phyloP scores from a whole-genome alignment of 495 filamentous ascomycete species.

The Neurospora tetraspora region DNA sequence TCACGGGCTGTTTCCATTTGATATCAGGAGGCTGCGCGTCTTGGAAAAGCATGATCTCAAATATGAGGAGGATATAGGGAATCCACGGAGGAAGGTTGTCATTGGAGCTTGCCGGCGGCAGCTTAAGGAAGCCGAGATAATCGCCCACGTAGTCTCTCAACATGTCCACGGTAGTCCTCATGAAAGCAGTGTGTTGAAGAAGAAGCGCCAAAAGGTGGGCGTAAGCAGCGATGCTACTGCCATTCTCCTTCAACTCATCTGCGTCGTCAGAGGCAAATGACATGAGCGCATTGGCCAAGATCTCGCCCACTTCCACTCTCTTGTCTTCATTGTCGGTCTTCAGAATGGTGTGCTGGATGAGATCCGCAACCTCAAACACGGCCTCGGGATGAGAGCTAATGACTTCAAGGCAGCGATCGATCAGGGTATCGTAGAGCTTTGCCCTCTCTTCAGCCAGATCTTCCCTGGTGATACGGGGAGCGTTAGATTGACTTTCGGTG shows the following conservation, averaged over 20 bases:
- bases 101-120: constrained; percentile 51
- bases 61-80: constrained; percentile 75
- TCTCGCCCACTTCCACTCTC: constrained; percentile 67
- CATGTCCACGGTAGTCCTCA: constrained; percentile 60
- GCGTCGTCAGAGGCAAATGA: constrained; percentile 72
- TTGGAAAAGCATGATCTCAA: constrained; percentile 82
- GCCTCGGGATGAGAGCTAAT: constrained; percentile 78
- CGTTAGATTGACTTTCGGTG: neutral
- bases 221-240: constrained; percentile 64
- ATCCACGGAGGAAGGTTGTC: constrained; percentile 86
- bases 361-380: constrained; percentile 82
- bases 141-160: constrained; percentile 68
- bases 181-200: constrained; percentile 74
- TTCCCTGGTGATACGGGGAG: constrained; percentile 50
- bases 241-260: constrained; percentile 59
- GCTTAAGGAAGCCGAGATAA: constrained; percentile 71
- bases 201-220: constrained; percentile 87
- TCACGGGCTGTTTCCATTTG: constrained; percentile 56
- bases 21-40: constrained; percentile 72
- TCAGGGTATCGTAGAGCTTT: constrained; percentile 61
- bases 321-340: constrained; percentile 55
- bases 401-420: constrained; percentile 83
- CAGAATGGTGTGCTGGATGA: constrained; percentile 67
- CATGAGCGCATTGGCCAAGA: constrained; percentile 76
- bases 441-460: constrained; percentile 73